Evolutionary conservation across 139 green algal genomes (phyloP).

Genomic region (Chlamydomonas incerta): DNA sequence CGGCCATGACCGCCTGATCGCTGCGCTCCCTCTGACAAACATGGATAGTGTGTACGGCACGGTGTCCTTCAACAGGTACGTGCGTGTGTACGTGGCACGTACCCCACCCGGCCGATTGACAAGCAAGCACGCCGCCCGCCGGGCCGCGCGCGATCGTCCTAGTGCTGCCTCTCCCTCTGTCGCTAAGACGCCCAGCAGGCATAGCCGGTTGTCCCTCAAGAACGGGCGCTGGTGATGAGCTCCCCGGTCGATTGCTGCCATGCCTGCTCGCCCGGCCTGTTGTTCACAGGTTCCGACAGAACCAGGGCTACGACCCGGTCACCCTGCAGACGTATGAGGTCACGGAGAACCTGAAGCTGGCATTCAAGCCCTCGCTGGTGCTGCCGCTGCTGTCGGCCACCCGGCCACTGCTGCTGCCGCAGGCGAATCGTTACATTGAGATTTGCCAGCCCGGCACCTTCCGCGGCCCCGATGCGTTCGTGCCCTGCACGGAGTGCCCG

Average conservation of each 20-base stretch:
- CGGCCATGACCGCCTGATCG: slow-evolving; percentile 31
- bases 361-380: slow-evolving; percentile 38
- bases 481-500: slow-evolving; percentile 23
- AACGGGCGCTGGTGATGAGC: too few relatives aligned
- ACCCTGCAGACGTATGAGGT: slow-evolving; percentile 33
- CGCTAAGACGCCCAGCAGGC: too few relatives aligned
- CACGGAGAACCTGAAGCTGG: slow-evolving; percentile 15
- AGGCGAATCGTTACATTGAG: slow-evolving; percentile 40
- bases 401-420: slow-evolving; percentile 24
- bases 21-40: neutral
- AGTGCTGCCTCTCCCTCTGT: too few relatives aligned
- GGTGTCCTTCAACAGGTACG: slow-evolving; percentile 42
- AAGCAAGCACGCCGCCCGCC: too few relatives aligned
- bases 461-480: slow-evolving; percentile 33
- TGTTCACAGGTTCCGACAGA: slow-evolving; percentile 24
- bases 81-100: too few relatives aligned
- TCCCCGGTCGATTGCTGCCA: too few relatives aligned
- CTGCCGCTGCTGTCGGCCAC: slow-evolving; percentile 26
- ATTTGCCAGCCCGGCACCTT: slow-evolving; percentile 40
- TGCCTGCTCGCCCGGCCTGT: too few relatives aligned
- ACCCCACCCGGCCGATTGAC: too few relatives aligned
- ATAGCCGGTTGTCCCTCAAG: too few relatives aligned
- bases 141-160: too few relatives aligned
- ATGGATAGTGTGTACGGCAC: slow-evolving; percentile 43
- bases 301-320: slow-evolving; percentile 2